Percentiles rank a stretch among this genome's conserved stretches.
These are phyloP conservation scores for Ophiocordyceps australis DNA, from an alignment of 2,329 filamentous ascomycete species.

Conservation along the genomic window DNA sequence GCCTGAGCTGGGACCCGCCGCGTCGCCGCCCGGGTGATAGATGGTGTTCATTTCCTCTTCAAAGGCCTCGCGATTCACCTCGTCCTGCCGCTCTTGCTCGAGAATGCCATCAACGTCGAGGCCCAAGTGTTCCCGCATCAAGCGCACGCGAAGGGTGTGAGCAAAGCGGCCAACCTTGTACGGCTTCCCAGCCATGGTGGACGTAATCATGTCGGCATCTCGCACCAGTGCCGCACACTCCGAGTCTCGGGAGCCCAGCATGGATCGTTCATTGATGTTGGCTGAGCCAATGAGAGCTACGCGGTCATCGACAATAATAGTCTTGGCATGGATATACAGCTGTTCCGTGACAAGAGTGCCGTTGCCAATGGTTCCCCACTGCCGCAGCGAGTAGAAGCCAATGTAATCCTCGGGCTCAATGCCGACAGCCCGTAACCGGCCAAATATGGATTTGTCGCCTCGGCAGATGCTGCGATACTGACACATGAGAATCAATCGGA, in stretches of 20 bases:
- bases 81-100: constrained; percentile 55
- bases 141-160: constrained; percentile 75
- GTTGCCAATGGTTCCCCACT: constrained; percentile 82
- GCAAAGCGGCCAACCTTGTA: constrained; percentile 87
- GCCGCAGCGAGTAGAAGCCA: constrained; percentile 77
- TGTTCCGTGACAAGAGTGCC: constrained; percentile 84
- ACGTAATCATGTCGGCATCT: constrained; percentile 84
- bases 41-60: constrained; percentile 44
- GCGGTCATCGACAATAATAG: constrained; percentile 88
- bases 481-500: constrained; percentile 90
- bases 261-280: constrained; percentile 95
- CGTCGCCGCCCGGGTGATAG: constrained; percentile 18
- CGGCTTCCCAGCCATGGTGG: constrained; percentile 75
- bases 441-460: constrained; percentile 83
- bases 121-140: constrained; percentile 96
- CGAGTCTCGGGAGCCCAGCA: constrained; percentile 82
- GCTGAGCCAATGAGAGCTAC: constrained; percentile 89
- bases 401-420: constrained; percentile 95
- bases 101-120: constrained; percentile 83
- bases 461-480: constrained; percentile 94
- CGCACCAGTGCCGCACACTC: constrained; percentile 81
- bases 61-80: constrained; percentile 40
- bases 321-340: constrained; percentile 94
- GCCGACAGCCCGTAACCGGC: constrained; percentile 55
- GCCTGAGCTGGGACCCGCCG: background rate